Conservation (phyloP, 768 basidiomycete species). For the Clitopilus passeckerianus region DNA sequence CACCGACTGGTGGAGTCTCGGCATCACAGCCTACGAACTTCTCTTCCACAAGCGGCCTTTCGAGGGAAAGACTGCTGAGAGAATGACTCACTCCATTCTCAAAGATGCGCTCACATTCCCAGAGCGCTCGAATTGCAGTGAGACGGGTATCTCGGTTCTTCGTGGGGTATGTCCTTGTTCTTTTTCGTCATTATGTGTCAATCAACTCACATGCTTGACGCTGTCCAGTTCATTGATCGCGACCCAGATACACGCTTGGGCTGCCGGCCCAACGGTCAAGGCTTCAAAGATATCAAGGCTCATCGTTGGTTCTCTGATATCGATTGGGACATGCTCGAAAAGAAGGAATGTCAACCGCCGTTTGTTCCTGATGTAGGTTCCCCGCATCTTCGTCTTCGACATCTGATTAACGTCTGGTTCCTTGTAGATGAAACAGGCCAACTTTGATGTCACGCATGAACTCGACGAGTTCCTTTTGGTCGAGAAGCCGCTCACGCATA, state of each 20-base stretch:
- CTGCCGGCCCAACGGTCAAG: slow-evolving; percentile 64
- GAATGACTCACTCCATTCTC: slow-evolving; percentile 82
- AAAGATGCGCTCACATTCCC: slow-evolving; percentile 79
- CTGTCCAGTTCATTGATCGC: slow-evolving; percentile 74
- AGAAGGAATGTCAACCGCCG: slow-evolving; percentile 68
- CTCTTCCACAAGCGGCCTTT: slow-evolving; percentile 81
- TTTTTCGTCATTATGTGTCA: slow-evolving; percentile 5
- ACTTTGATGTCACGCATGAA: slow-evolving; percentile 97
- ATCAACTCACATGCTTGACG: slow-evolving; percentile 10
- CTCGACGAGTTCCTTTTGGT: slow-evolving; percentile 96
- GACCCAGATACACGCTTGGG: slow-evolving; percentile 77
- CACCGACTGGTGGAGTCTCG: slow-evolving; percentile 96
- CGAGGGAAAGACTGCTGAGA: slow-evolving; percentile 84
- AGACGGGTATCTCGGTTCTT: slow-evolving; percentile 62
- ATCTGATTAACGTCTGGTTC: slow-evolving; percentile 4
- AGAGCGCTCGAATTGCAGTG: slow-evolving; percentile 61
- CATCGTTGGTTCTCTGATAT: slow-evolving; percentile 85
- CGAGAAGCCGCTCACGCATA: slow-evolving; percentile 94
- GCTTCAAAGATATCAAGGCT: slow-evolving; percentile 69
- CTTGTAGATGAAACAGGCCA: slow-evolving; percentile 86
- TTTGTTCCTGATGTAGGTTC: slow-evolving; percentile 89
- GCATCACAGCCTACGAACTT: slow-evolving; percentile 88
- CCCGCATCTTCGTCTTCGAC: neutral
- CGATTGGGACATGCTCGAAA: slow-evolving; percentile 76
- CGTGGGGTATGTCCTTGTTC: slow-evolving; percentile 48